Evolutionary conservation across 2,329 filamentous ascomycete genomes (phyloP), one percentile per base, ranked within the genome.

Genomic region (Knufia petricola): DNA sequence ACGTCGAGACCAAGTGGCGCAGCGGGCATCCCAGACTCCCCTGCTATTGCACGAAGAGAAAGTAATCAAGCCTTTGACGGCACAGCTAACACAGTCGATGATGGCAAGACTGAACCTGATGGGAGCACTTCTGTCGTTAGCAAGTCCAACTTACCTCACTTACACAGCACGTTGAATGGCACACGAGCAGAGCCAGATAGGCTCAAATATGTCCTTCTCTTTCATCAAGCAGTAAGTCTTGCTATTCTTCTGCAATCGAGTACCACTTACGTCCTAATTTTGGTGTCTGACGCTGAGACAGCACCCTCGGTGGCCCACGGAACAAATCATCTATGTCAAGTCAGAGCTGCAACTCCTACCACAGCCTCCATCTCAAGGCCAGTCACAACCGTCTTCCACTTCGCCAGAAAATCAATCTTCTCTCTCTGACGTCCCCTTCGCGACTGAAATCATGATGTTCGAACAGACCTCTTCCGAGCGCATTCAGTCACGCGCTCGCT

Each of bases 121-220:
- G 30, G 4, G n/a, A 23, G 23, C 21, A 46, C n/a, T 8, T 34
- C 42, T 4, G 21, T 3, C 21, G 21, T 6, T n/a, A 41, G 2
- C 3, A 15, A 8, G 4, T 10, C 23, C 20, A 26, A 24, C 10
- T 8, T 4, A 6, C 39, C 17, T 13, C 43, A 17, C 26, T 12
- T 37, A 12, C 19, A 42, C 49, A 55, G 36, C 21, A 55, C 54
- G 15, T 45, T 58, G 3, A 53, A 55, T 44, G 52, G 48, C 32
- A 50, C 50, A 2, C 50, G 37, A 24, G 19, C 37, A 13, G 31
- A 45, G 12, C 52, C 52, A 1, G 44, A 53, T 3, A 42, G 26
- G 3, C 41, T 54, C 2, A 48, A 48, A 6, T 52, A 54, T 30
- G 28, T 60, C 12, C 17, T 56, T 28, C 43, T 57, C 13, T 54